These are phyloP conservation scores for Microdochium trichocladiopsis DNA, from an alignment of 2,329 filamentous ascomycete genomes.

Conservation along the genomic window DNA sequence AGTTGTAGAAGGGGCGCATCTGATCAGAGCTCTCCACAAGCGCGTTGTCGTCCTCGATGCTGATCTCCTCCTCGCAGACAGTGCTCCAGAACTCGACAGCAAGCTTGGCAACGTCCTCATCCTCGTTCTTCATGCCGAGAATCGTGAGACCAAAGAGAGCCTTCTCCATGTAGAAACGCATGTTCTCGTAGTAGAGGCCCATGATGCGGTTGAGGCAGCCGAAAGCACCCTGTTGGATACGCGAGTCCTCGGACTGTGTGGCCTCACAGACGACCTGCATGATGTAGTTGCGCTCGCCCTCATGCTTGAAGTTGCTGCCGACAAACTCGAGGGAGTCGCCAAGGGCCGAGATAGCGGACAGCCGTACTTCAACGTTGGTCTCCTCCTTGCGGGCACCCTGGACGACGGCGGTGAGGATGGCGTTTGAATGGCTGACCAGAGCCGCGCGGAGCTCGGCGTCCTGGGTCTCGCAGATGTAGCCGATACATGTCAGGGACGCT, in stretches of 20 bases:
- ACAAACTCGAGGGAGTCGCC: conserved; percentile 97
- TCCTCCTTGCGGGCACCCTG: conserved; percentile 97
- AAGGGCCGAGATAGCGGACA: conserved; percentile 87
- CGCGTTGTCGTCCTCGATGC: conserved; percentile 94
- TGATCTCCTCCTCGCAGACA: conserved; percentile 98
- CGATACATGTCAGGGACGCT: conserved; percentile 89
- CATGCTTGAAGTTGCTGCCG: conserved; percentile 96
- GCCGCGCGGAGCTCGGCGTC: conserved; percentile 78
- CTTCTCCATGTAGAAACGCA: conserved; percentile 99
- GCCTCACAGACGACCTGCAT: conserved; percentile 99
- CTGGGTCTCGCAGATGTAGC: conserved; percentile 96
- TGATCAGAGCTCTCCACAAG: conserved; percentile 75
- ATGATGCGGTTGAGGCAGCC: conserved; percentile 98
- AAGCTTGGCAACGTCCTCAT: conserved; percentile 96
- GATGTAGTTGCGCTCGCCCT: conserved; percentile 98
- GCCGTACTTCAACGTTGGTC: conserved; percentile 80
- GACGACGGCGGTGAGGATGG: conserved; percentile 94
- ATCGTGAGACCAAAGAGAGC: conserved; percentile 96
- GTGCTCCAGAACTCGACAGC: conserved; percentile 99
- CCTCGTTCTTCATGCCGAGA: conserved; percentile 95
- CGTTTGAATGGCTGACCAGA: conserved; percentile 84
- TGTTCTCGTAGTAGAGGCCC: conserved; percentile 98
- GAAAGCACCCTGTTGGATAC: conserved; percentile 93
- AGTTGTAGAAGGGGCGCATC: conserved; percentile 91
- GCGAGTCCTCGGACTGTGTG: conserved; percentile 83